Percentiles rank a stretch among this genome's conserved stretches.
Conservation (phyloP, 768 basidiomycete species). For the Hirschioporus abietinus region DNA sequence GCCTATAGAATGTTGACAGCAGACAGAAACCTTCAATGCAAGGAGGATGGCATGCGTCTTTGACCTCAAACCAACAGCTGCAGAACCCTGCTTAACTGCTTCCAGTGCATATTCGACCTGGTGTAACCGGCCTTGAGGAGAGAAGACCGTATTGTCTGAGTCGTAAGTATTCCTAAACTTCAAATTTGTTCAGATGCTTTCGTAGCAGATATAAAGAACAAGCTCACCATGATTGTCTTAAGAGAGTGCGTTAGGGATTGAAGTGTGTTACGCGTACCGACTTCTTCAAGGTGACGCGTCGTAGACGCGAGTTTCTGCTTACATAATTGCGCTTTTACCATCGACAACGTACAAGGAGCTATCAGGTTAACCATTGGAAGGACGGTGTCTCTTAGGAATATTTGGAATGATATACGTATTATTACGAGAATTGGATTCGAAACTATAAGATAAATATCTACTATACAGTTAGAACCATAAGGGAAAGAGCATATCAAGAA, state of each 20-base stretch:
- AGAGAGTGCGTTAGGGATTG: not conserved
- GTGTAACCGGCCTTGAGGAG: constrained; percentile 93
- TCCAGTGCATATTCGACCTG: constrained; percentile 99
- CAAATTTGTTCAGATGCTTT: not conserved
- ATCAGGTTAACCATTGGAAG: too few species aligned
- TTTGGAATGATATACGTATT: not conserved
- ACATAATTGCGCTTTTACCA: too few species aligned
- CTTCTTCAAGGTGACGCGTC: constrained; percentile 29
- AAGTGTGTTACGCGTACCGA: constrained; percentile 1
- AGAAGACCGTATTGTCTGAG: constrained; percentile 97
- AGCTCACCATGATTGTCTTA: constrained; percentile 26
- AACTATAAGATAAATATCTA: not conserved
- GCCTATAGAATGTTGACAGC: not conserved
- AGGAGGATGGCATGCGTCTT: constrained; percentile 92
- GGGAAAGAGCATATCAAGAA: constrained; percentile 23
- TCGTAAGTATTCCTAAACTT: constrained; percentile 97
- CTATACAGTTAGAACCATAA: constrained; percentile 19
- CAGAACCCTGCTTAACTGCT: constrained; percentile 99
- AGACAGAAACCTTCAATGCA: constrained; percentile 74
- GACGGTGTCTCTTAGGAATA: too few species aligned
- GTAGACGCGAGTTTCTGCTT: constrained; percentile 20
- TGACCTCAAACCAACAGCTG: constrained; percentile 93
- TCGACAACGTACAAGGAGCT: too few species aligned
- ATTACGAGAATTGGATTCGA: not conserved
- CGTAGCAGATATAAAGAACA: not conserved